Evolutionary conservation across 306 rosid species (phyloP).

Genomic region (Oxytropis ochrocephala): DNA sequence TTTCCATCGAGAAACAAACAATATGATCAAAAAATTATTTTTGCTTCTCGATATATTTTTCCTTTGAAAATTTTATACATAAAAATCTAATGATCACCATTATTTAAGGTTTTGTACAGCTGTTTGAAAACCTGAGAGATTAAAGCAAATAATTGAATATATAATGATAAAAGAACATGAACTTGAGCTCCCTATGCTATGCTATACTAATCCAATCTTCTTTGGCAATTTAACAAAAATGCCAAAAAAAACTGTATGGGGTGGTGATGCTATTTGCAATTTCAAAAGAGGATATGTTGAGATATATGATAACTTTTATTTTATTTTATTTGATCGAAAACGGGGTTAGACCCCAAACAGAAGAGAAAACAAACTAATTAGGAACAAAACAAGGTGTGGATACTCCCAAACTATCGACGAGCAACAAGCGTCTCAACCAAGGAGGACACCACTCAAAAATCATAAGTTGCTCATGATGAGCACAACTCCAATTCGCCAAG

Average conservation of each 20-base stretch:
- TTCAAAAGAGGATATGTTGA: not conserved
- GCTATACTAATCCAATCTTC: not conserved
- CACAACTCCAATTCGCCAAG: too few species aligned
- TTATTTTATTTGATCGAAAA: too few species aligned
- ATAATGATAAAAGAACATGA: not conserved
- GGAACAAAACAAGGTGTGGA: too few species aligned
- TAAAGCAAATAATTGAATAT: not conserved
- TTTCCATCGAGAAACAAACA: not conserved
- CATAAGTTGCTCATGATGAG: too few species aligned
- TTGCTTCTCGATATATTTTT: not conserved
- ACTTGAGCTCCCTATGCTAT: not conserved
- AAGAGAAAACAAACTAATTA: too few species aligned
- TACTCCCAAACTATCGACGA: too few species aligned
- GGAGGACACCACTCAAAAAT: too few species aligned
- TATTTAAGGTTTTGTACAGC: not conserved
- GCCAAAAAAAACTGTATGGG: not conserved
- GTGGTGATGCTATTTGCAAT: not conserved
- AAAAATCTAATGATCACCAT: not conserved
- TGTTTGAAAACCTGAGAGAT: not conserved
- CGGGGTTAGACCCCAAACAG: too few species aligned
- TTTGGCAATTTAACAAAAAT: not conserved
- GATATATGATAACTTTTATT: too few species aligned
- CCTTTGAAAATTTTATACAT: not conserved
- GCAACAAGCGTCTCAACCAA: too few species aligned
- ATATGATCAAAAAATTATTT: not conserved